Conservation (phyloP, 1,139 yeast species). For the Geotrichum europaeum region DNA sequence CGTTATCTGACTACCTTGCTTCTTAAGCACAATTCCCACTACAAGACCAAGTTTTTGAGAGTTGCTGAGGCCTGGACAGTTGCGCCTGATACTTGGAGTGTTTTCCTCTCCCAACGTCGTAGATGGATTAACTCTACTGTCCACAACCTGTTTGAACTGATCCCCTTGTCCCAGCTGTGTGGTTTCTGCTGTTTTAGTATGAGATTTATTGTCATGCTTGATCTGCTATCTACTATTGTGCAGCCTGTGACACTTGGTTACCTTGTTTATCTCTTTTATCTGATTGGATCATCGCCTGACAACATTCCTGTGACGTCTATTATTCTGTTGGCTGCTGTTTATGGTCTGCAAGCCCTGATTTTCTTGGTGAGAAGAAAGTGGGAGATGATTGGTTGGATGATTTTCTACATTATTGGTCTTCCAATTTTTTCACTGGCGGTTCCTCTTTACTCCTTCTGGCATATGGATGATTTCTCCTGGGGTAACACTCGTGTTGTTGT, state of each 20-base stretch:
- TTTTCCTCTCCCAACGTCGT: constrained; percentile 36
- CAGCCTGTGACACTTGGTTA: constrained; percentile 36
- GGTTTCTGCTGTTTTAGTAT: constrained; percentile 36
- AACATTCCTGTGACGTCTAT: constrained; percentile 36
- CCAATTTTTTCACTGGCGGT: constrained; percentile 36
- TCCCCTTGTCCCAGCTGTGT: constrained; percentile 33
- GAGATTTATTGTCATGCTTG: constrained; percentile 36
- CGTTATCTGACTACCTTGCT: constrained; percentile 39
- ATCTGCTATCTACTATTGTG: constrained; percentile 35
- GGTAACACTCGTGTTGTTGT: constrained; percentile 41
- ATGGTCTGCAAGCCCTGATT: constrained; percentile 36
- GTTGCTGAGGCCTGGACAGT: constrained; percentile 35
- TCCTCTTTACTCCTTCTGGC: constrained; percentile 38
- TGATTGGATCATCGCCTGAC: constrained; percentile 29
- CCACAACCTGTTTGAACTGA: constrained; percentile 35
- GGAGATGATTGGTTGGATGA: constrained; percentile 39
- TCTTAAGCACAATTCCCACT: constrained; percentile 31
- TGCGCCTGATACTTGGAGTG: constrained; percentile 34
- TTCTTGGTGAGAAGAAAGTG: constrained; percentile 35
- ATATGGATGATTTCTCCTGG: constrained; percentile 39
- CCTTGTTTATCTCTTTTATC: constrained; percentile 34
- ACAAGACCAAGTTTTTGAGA: constrained; percentile 32
- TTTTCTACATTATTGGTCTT: constrained; percentile 35
- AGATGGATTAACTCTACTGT: constrained; percentile 40
- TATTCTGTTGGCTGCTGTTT: constrained; percentile 33